These are phyloP conservation scores for Cladophialophora yegresii DNA, from an alignment of 2,329 filamentous ascomycete genomes.

Conservation along the genomic window DNA sequence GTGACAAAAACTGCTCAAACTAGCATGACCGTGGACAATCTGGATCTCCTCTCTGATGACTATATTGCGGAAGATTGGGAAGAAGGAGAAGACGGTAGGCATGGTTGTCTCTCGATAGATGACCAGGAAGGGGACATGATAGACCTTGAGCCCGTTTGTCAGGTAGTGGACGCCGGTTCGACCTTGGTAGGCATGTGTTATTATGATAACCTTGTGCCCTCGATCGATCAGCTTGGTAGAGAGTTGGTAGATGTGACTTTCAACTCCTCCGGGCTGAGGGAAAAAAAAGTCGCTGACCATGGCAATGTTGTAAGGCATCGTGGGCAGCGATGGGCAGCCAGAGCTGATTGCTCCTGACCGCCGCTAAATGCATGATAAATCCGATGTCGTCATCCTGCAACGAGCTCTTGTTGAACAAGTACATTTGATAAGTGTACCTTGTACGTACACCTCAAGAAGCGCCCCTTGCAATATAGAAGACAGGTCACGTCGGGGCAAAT, in stretches of 20 bases:
- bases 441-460: neutral
- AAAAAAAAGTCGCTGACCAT: conserved; percentile 99
- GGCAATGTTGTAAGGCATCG: conserved; percentile 71
- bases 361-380: neutral
- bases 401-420: neutral
- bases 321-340: conserved; percentile 19
- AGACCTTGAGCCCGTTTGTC: conserved; percentile 97
- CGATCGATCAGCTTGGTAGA: conserved; percentile 96
- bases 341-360: neutral
- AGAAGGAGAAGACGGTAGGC: conserved; percentile 97
- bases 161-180: conserved; percentile 91
- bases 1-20: conserved; percentile 87
- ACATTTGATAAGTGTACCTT: neutral
- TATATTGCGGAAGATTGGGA: conserved; percentile 96
- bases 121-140: conserved; percentile 93
- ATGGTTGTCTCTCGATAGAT: conserved; percentile 93
- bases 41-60: conserved; percentile 91
- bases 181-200: conserved; percentile 91
- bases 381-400: neutral
- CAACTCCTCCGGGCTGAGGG: conserved; percentile 91
- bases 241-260: conserved; percentile 98
- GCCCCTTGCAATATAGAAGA: neutral
- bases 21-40: conserved; percentile 97
- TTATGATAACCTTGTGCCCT: conserved; percentile 96
- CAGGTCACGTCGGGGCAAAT: neutral